These are phyloP conservation scores for Aureobasidium sp. DNA, from an alignment of 2,329 filamentous ascomycete genomes.

Conservation along the genomic window DNA sequence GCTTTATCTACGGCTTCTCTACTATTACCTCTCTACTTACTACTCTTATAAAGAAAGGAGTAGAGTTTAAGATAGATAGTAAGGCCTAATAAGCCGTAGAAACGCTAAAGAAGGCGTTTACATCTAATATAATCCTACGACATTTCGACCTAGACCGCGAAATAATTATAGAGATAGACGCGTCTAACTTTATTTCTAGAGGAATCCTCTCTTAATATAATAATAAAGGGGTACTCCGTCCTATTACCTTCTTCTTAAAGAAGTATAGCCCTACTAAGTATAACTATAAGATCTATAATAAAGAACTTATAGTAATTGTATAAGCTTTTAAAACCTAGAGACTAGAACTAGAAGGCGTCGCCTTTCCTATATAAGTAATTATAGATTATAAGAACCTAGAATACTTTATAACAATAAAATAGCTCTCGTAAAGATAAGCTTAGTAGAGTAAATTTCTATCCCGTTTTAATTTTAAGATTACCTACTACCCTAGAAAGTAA, in stretches of 20 bases:
- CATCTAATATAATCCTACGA: not conserved
- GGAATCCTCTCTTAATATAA: not conserved
- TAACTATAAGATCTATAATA: not conserved
- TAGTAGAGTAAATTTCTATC: too few relatives aligned
- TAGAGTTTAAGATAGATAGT: too few relatives aligned
- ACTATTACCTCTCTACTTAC: too few relatives aligned
- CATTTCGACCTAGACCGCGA: not conserved
- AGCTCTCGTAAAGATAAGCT: too few relatives aligned
- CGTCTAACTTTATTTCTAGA: not conserved
- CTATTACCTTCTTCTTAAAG: too few relatives aligned
- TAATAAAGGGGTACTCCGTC: too few relatives aligned
- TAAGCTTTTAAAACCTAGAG: not conserved
- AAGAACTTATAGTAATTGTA: not conserved
- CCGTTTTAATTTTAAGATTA: too few relatives aligned
- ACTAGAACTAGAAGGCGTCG: not conserved
- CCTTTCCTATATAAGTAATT: not conserved
- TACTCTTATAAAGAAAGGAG: too few relatives aligned
- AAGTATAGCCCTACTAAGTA: not conserved
- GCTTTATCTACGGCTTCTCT: not conserved
- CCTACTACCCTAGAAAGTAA: too few relatives aligned
- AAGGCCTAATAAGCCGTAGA: too few relatives aligned
- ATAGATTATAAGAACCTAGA: not conserved
- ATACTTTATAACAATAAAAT: too few relatives aligned
- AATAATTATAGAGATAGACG: not conserved
- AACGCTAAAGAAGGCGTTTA: not conserved